Base-by-base conservation (phyloP, 805 yeast species). In the Barnettozyma salicaria region DNA sequence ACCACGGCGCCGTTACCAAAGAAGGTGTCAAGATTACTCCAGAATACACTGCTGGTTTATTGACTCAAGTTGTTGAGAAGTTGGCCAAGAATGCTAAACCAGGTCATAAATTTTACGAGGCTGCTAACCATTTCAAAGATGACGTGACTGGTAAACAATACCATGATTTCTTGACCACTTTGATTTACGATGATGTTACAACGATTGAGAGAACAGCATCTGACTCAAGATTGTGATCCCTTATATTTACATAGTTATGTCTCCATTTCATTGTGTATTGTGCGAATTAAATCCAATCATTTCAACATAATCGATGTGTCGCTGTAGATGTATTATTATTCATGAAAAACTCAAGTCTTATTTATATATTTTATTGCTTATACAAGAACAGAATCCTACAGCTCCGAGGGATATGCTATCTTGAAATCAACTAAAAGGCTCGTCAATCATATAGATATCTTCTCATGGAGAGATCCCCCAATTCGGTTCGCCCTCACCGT, bases 91-190 rank as follows among this genome's bases (percentile, higher is more conserved):
- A 57, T 32, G 77, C 77, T 45, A 71, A 71, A 42, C 57, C 68
- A n/a, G 77, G 77, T 39, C 80, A 82, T 65, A 80, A 81, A 62
- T 82, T 72, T 59, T 68, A 65, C 42, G 65, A 71, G 46, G 92
- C 89, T 26, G 85, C 80, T 37, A 75, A 72, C 28, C 78, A 79
- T 56, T 76, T 83, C 56, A 73, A 72, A 58, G 84, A 81, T 27
- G 90, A 83, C 59, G 77, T 82, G 39, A 69, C 75, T 43, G 89
- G 81, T 45, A 76, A 74, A 52, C 76, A 76, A 53, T 78, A 80
- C 60, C 78, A 82, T 41, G 89, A 83, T 55, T 83, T 83, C 61
- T 73, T 83, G 52, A 83, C 94, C 32, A 78, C 80, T 24, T 68
- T 82, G 60, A 68, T 83, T 55, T 83, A 83, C 58, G 88, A 82